These are phyloP conservation scores for Cladosporium halotolerans DNA, from an alignment of 2,329 filamentous ascomycete genomes.

Conservation along the genomic window DNA sequence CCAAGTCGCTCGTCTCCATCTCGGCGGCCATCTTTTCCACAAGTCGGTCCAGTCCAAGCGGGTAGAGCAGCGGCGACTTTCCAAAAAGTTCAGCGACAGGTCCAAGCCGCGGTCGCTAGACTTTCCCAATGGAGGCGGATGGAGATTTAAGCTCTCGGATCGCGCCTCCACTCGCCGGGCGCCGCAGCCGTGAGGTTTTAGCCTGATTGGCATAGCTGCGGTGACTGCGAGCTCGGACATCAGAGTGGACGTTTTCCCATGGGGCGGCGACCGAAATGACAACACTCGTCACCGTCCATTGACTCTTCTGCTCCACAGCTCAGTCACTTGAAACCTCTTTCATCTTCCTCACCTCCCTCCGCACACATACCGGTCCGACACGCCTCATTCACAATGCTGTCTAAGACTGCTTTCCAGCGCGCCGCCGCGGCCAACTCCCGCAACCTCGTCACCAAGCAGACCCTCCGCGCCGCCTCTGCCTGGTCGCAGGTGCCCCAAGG, in stretches of 20 bases:
- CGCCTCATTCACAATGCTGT: constrained; percentile 20
- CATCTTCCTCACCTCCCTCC: neutral
- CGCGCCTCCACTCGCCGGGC: neutral
- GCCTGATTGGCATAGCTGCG: neutral
- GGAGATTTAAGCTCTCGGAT: no score
- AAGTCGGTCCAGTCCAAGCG: neutral
- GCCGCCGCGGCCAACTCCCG: constrained; percentile 23
- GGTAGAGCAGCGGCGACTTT: neutral
- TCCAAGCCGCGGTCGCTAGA: neutral
- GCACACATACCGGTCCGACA: neutral
- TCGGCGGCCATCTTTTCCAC: constrained; percentile 4
- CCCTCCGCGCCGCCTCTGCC: constrained; percentile 63
- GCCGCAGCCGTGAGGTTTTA: neutral
- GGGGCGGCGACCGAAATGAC: neutral
- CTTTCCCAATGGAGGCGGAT: no score
- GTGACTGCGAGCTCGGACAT: neutral
- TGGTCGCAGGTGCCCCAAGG: constrained; percentile 91
- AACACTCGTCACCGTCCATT: constrained; percentile 3
- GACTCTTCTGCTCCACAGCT: constrained; percentile 4
- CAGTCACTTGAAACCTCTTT: neutral
- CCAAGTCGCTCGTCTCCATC: constrained; percentile 24
- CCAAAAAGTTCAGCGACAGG: constrained; percentile 9
- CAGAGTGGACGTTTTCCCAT: constrained; percentile 1
- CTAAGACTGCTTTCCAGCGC: constrained; percentile 26
- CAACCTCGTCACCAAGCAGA: constrained; percentile 25